These are phyloP conservation scores for Ceratocystis huliohia DNA, from an alignment of 2,329 filamentous ascomycete species.

Conservation along the genomic window DNA sequence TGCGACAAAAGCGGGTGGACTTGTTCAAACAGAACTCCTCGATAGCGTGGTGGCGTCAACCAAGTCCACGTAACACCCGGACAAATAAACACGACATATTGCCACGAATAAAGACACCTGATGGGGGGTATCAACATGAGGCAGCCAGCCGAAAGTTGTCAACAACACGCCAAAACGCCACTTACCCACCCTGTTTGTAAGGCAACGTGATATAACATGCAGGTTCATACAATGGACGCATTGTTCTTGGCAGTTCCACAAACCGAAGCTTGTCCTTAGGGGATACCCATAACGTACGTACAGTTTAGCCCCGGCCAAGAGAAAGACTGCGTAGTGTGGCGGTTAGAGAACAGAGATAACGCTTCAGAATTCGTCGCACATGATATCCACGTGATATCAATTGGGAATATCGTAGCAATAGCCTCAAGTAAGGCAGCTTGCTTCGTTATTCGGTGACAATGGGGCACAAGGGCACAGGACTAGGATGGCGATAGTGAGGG, in stretches of 20 bases:
- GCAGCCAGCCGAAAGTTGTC: not conserved
- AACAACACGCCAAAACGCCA: not conserved
- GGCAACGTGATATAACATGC: not conserved
- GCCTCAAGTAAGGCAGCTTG: not conserved
- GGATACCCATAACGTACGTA: not conserved
- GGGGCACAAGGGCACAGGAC: not conserved
- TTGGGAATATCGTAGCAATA: not conserved
- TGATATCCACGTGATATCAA: too few relatives aligned
- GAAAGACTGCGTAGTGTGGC: not conserved
- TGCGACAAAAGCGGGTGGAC: not conserved
- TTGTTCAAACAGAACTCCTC: not conserved
- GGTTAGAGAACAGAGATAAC: not conserved
- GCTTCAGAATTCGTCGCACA: not conserved
- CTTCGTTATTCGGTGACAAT: not conserved
- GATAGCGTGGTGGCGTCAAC: not conserved
- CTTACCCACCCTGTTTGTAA: not conserved
- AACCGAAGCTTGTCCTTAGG: not conserved
- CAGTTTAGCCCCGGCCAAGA: not conserved
- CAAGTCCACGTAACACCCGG: slow-evolving; percentile 2
- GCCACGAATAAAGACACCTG: not conserved
- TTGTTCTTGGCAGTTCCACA: not conserved
- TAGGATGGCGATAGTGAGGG: not conserved
- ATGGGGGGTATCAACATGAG: not conserved
- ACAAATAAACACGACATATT: not conserved
- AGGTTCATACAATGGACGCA: slow-evolving; percentile 3